phyloP scores from a whole-genome alignment of 805 yeast species.

The Yamadazyma phyllophila region DNA sequence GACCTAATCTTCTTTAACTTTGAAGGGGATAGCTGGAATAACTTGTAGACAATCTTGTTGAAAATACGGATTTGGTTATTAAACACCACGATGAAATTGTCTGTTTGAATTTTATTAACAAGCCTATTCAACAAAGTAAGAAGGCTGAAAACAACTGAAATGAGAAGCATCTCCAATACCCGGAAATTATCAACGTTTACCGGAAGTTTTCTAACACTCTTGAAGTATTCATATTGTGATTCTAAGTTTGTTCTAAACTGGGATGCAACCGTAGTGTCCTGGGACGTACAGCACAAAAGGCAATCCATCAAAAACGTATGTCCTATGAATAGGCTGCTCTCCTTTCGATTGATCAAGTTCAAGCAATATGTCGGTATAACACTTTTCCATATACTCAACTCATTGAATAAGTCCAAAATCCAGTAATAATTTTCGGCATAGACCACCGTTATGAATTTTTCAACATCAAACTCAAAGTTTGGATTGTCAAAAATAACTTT shows the following conservation, averaged over 20 bases:
- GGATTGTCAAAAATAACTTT: constrained; percentile 14
- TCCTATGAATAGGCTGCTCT: background rate
- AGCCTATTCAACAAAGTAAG: constrained; percentile 20
- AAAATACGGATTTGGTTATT: constrained; percentile 34
- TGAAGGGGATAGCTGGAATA: constrained; percentile 11
- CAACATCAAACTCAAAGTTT: constrained; percentile 14
- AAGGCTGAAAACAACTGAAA: constrained; percentile 30
- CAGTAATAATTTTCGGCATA: constrained; percentile 36
- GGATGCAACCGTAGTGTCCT: constrained; percentile 6
- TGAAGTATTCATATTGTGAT: constrained; percentile 20
- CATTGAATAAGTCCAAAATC: constrained; percentile 41
- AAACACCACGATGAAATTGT: constrained; percentile 11
- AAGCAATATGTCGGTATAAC: constrained; percentile 34
- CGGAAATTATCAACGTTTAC: constrained; percentile 10
- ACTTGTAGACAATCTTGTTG: constrained; percentile 25
- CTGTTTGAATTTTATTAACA: background rate
- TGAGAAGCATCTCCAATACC: constrained; percentile 27
- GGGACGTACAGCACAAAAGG: constrained; percentile 28
- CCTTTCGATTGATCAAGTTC: constrained; percentile 10
- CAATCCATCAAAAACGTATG: constrained; percentile 26
- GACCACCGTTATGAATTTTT: constrained; percentile 14
- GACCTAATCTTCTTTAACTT: constrained; percentile 16
- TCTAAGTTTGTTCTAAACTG: constrained; percentile 11
- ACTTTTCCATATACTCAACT: constrained; percentile 36
- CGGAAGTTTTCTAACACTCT: constrained; percentile 2